A percentile compares a stretch with the other conserved stretches of the same genome.
These are phyloP conservation scores for Russula lepida DNA, from an alignment of 768 basidiomycete species.

Conservation along the genomic window DNA sequence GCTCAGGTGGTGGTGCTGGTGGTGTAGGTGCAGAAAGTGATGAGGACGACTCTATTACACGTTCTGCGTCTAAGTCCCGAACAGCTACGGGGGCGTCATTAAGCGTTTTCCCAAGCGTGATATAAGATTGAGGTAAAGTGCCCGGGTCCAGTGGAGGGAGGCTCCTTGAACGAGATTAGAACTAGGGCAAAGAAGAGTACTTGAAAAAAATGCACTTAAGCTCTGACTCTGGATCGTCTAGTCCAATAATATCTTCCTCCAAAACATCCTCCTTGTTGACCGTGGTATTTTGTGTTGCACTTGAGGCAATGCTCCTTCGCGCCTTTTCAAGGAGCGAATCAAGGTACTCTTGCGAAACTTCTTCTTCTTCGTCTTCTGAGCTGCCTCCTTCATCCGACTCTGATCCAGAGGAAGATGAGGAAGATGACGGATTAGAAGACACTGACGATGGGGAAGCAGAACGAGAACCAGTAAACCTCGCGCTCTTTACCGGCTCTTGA, in stretches of 20 bases:
- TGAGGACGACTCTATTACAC: slow-evolving; percentile 43
- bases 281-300: slow-evolving; percentile 17
- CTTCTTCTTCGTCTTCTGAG: slow-evolving; percentile 32
- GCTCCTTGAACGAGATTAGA: slow-evolving; percentile 31
- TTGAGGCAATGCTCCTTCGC: slow-evolving; percentile 34
- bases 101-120: slow-evolving; percentile 41
- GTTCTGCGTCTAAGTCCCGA: slow-evolving; percentile 55
- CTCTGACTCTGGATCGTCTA: slow-evolving; percentile 30
- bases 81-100: slow-evolving; percentile 39
- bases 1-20: slow-evolving; percentile 52
- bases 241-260: slow-evolving; percentile 49
- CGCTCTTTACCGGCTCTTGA: not conserved
- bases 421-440: slow-evolving; percentile 4
- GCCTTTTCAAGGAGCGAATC: slow-evolving; percentile 58
- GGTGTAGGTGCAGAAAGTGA: slow-evolving; percentile 45
- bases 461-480: not conserved
- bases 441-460: slow-evolving; percentile 20
- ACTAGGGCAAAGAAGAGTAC: slow-evolving; percentile 3
- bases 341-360: slow-evolving; percentile 51
- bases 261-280: slow-evolving; percentile 7
- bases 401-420: slow-evolving; percentile 24
- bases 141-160: slow-evolving; percentile 63
- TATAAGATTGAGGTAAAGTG: slow-evolving; percentile 53
- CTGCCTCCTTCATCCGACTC: slow-evolving; percentile 22
- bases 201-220: slow-evolving; percentile 32